Conservation (phyloP, 352 stramenopile species). For the Blastocystis sp. region DNA sequence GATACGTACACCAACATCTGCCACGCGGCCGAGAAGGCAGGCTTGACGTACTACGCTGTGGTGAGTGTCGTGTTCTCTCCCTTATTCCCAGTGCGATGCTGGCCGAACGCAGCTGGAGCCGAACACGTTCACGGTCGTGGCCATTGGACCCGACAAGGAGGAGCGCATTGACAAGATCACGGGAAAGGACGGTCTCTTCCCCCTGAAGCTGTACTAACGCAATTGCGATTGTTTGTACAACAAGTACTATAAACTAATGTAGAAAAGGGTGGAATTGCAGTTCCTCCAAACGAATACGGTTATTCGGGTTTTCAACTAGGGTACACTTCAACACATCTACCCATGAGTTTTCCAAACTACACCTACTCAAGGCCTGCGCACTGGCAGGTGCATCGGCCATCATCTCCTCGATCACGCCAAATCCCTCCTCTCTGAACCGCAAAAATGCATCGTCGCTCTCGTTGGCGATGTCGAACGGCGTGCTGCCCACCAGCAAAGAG, state of each 20-base stretch:
- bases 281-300: conserved; percentile 2
- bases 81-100: conserved; percentile 33
- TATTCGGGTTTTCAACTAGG: conserved; percentile 6
- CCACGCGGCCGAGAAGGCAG: conserved; percentile 27
- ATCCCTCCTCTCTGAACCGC: conserved; percentile 11
- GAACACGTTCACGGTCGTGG: conserved; percentile 54
- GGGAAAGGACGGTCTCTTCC: conserved; percentile 27
- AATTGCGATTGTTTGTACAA: conserved; percentile 40
- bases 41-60: conserved; percentile 60
- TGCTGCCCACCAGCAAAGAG: conserved; percentile 18
- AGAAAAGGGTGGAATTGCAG: conserved; percentile 33
- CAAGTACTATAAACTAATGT: conserved; percentile 9
- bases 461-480: conserved; percentile 60
- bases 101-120: conserved; percentile 54
- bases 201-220: conserved; percentile 61
- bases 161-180: conserved; percentile 68
- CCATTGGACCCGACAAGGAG: conserved; percentile 31
- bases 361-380: neutral
- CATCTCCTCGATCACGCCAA: neutral
- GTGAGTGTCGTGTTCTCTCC: neutral
- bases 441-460: conserved; percentile 12
- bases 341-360: neutral
- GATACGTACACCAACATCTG: conserved; percentile 18
- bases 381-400: neutral
- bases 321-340: conserved; percentile 16